These are phyloP conservation scores for Noccaea caerulescens DNA, from an alignment of 345 rosid species.

Conservation along the genomic window DNA sequence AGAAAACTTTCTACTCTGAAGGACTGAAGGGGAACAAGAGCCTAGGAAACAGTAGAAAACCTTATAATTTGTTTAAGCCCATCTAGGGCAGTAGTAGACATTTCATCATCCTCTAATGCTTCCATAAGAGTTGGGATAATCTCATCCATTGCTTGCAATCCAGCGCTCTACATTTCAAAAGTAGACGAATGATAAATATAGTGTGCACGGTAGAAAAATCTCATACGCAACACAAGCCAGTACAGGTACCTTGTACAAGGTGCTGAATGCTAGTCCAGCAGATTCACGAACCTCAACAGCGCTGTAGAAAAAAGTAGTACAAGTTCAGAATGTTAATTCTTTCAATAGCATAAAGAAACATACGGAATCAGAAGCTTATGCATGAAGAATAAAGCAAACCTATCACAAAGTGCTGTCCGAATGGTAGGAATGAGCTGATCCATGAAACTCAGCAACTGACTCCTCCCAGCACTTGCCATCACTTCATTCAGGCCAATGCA, in stretches of 20 bases:
- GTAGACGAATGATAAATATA: slow-evolving; percentile 9
- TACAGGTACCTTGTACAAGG: slow-evolving; percentile 82
- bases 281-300: slow-evolving; percentile 91
- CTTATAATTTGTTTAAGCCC: slow-evolving; percentile 97
- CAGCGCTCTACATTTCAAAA: slow-evolving; percentile 75
- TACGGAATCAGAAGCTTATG: slow-evolving; percentile 17
- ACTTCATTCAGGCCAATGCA: slow-evolving; percentile 99
- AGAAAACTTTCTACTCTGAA: slow-evolving; percentile 17
- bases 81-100: slow-evolving; percentile 90
- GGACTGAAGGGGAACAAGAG: slow-evolving; percentile 7
- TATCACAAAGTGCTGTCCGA: slow-evolving; percentile 94
- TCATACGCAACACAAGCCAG: slow-evolving; percentile 21
- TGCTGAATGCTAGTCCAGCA: slow-evolving; percentile 96
- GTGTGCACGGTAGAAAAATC: slow-evolving; percentile 12
- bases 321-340: slow-evolving; percentile 12
- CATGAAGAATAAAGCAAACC: slow-evolving; percentile 50
- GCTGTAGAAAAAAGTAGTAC: slow-evolving; percentile 47
- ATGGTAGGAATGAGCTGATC: slow-evolving; percentile 94
- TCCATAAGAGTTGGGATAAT: slow-evolving; percentile 92
- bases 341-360: slow-evolving; percentile 10
- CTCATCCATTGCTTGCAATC: slow-evolving; percentile 99
- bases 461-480: slow-evolving; percentile 97
- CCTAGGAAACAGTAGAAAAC: slow-evolving; percentile 45
- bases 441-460: slow-evolving; percentile 91
- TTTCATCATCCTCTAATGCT: slow-evolving; percentile 90